Evolutionary conservation across 108 stramenopile genomes (phyloP), one percentile per base, ranked within the genome.

Genomic region (Pseudonitzschia multiseries): DNA sequence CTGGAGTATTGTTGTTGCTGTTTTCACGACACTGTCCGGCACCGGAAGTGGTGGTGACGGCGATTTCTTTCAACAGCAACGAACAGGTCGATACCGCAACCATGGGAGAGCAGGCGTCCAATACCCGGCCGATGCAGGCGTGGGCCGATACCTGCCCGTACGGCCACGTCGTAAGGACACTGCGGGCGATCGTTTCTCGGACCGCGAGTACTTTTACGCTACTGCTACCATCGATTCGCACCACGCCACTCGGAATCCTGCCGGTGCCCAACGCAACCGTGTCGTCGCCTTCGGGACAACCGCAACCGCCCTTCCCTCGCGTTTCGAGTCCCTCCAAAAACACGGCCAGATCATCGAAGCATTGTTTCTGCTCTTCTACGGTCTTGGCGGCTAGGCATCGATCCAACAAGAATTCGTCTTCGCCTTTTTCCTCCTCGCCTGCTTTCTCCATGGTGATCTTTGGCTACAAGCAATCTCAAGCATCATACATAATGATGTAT

Each of bases 101-200:
- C 12, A 51, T 13, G 1, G 36, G 40, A 33, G 69, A 69, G 62
- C 76, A 70, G 0, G 52, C 76, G 50, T 77, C 53, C 33, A 77
- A 42, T 8, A 77, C n/a, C 41, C 53, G 62, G 44, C 70, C 76
- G 36, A 77, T 70, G 51, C 64, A 28, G 26, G 17, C 21, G 46
- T 18, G 46, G 13, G 46, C 46, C 46, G 46, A 48, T 14, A 48
- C 46, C 46, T 46, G 66, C 17, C 46, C 43, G 46, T 48, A 67
- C 26, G 66, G 66, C 66, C 66, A 67, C 14, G 43, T 50, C 24
- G 44, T 67, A 10, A 67, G 46, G 24, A 67, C 22, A 18, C 66
- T 28, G 13, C 44, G 43, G 40, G 66, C 21, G 6, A 67, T 50
- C 10, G 6, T 67, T 48, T 67, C 66, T 24, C 44, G 66, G 24